These are phyloP conservation scores for Trametes elegans DNA, from an alignment of 768 basidiomycete species.

Conservation along the genomic window DNA sequence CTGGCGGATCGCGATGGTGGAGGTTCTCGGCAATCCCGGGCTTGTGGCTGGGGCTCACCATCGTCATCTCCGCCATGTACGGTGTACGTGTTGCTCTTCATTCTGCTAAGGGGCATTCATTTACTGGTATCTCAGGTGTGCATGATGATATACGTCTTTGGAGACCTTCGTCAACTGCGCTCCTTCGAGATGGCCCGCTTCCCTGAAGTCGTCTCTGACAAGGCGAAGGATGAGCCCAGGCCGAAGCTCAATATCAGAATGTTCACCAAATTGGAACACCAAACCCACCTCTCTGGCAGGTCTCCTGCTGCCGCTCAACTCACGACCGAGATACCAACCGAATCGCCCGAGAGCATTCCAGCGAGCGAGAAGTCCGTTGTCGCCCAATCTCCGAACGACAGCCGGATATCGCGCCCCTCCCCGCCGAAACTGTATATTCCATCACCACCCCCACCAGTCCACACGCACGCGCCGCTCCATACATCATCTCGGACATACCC, in stretches of 20 bases:
- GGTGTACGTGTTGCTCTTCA: constrained; percentile 43
- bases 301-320: neutral
- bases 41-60: constrained; percentile 65
- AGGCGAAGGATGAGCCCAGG: neutral
- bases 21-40: constrained; percentile 63
- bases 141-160: constrained; percentile 75
- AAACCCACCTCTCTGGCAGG: neutral
- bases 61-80: constrained; percentile 61
- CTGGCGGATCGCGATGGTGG: constrained; percentile 50
- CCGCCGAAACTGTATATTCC: constrained; percentile 10
- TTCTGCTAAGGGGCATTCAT: neutral
- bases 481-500: neutral
- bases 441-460: constrained; percentile 5
- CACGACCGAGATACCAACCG: neutral
- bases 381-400: neutral
- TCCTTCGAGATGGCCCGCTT: constrained; percentile 69
- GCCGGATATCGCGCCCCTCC: neutral
- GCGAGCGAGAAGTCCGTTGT: neutral
- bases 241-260: constrained; percentile 8
- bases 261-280: neutral
- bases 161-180: constrained; percentile 74
- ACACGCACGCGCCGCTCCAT: constrained; percentile 2
- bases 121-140: constrained; percentile 40
- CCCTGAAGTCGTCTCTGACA: neutral
- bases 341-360: neutral